A percentile compares a stretch with the other conserved stretches of the same genome.
These are phyloP conservation scores for Sporothrix luriei DNA, from an alignment of 2,329 filamentous ascomycete genomes.

Conservation along the genomic window DNA sequence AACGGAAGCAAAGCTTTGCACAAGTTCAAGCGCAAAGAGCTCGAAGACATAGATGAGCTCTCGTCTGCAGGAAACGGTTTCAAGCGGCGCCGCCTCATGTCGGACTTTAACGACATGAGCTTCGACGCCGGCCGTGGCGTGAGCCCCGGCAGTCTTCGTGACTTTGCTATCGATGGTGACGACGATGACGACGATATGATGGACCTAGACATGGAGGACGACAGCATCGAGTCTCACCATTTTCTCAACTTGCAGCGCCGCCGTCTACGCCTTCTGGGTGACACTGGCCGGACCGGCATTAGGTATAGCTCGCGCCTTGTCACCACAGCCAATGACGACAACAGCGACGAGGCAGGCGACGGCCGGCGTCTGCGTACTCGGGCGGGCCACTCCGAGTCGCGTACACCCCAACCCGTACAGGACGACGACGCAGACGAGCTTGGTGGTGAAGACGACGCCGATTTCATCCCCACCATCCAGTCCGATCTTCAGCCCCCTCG, in stretches of 20 bases:
- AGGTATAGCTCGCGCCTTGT: slow-evolving; percentile 33
- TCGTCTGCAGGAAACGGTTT: not conserved
- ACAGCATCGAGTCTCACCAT: not conserved
- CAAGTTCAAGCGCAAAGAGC: slow-evolving; percentile 29
- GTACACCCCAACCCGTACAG: not conserved
- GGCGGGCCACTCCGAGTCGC: not conserved
- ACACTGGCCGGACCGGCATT: not conserved
- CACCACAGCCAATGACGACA: slow-evolving; percentile 22
- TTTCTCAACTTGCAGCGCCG: slow-evolving; percentile 2
- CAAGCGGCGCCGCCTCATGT: slow-evolving; percentile 31
- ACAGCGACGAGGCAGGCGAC: not conserved
- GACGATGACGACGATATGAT: slow-evolving; percentile 22
- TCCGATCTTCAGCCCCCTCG: slow-evolving; percentile 38
- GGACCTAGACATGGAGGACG: slow-evolving; percentile 26
- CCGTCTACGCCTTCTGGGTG: slow-evolving; percentile 15
- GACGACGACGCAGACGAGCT: slow-evolving; percentile 41
- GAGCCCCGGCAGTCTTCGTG: not conserved
- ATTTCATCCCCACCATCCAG: slow-evolving; percentile 39
- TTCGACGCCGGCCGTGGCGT: slow-evolving; percentile 4
- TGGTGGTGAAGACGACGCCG: slow-evolving; percentile 39
- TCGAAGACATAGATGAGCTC: slow-evolving; percentile 25
- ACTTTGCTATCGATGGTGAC: not conserved
- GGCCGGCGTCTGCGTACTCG: slow-evolving; percentile 28
- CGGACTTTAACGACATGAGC: slow-evolving; percentile 21
- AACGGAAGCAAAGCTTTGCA: slow-evolving; percentile 35